A percentile compares a stretch with the other conserved stretches of the same genome.
phyloP scores from a whole-genome alignment of 2,329 filamentous ascomycete genomes.

The Hymenoscyphus repandus region DNA sequence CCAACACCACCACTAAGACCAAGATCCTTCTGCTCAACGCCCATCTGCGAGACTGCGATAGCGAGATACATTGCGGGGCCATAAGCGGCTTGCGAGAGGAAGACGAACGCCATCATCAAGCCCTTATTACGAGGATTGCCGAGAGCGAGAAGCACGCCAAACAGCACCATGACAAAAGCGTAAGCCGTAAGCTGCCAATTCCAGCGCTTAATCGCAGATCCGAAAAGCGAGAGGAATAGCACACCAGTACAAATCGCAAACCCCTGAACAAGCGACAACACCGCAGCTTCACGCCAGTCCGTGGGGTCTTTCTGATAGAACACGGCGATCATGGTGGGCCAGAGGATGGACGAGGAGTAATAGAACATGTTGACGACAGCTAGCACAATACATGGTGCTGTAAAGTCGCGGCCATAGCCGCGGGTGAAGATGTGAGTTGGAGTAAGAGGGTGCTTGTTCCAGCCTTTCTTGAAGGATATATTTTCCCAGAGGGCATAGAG shows the following conservation, averaged over 20 bases:
- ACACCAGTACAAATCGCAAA: slow-evolving; percentile 41
- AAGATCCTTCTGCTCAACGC: slow-evolving; percentile 43
- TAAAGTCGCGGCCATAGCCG: slow-evolving; percentile 41
- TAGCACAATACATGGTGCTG: slow-evolving; percentile 39
- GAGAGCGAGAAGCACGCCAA: slow-evolving; percentile 32
- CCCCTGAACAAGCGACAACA: slow-evolving; percentile 40
- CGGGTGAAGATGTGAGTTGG: slow-evolving; percentile 41
- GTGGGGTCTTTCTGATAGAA: slow-evolving; percentile 35
- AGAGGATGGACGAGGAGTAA: slow-evolving; percentile 42
- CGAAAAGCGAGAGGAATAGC: slow-evolving; percentile 34
- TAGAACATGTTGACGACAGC: slow-evolving; percentile 48
- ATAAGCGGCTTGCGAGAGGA: slow-evolving; percentile 40
- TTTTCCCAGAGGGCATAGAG: slow-evolving; percentile 36
- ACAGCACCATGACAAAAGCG: slow-evolving; percentile 42
- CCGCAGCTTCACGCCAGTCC: slow-evolving; percentile 28
- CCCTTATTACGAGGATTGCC: slow-evolving; percentile 36
- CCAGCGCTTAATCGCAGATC: slow-evolving; percentile 40
- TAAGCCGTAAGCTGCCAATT: slow-evolving; percentile 41
- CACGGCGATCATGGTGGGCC: slow-evolving; percentile 42
- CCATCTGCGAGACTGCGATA: slow-evolving; percentile 45
- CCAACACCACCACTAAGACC: slow-evolving; percentile 39
- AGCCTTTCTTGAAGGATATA: background rate
- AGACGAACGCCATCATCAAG: slow-evolving; percentile 42
- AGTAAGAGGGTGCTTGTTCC: slow-evolving; percentile 14
- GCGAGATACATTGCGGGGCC: slow-evolving; percentile 43